Base-by-base conservation (phyloP, 2,329 filamentous ascomycete genomes). In the Beauveria caledonica region DNA sequence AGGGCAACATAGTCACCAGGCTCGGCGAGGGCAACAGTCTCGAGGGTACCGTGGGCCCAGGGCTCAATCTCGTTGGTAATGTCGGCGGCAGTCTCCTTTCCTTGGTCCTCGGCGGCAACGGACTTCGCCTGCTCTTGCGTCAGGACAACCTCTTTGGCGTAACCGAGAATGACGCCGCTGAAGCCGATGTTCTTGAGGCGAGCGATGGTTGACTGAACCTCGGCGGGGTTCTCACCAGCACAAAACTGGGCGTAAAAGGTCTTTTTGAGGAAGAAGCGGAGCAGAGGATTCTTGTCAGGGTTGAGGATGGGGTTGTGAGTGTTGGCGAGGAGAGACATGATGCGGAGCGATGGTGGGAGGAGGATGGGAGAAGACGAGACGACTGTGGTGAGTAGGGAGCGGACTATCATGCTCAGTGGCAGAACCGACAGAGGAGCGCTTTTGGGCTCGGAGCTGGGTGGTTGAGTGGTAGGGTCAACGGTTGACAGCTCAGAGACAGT, bases 181-280 rank as follows among this genome's bases (percentile, higher is more conserved):
- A 90, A 96, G 1, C 92, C 92, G 49, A 93, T 85, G 36, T 78
- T 72, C 72, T 90, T 89, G 10, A 96, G 78, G 2, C 80, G 77
- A 1, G 79, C 70, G 33, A 91, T 83, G 0, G 88, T 92, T 33
- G 71, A 74, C 46, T 78, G 77, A 2, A 95, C 87, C 72, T 96
- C 89, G 1, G 71, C 67, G 0, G 81, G 78, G 53, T 83, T 88
- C 73, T 92, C 88, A 29, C 92, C 92, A 0, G 90, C 90, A 72
- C 92, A 97, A 73, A 96, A 97, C 68, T 97, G 92, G 25, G 86
- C 85, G 71, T 96, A 96, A 68, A 96, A 92, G 0, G 90, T 95
- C 69, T 86, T 83, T 71, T 92, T 91, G 54, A 96, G 78, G 46
- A 92, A 70, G 62, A 78, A 83, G 48, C 85, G 82, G 17, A 96